Evolutionary conservation across 1,284 basidiomycete genomes (phyloP), one percentile per base, ranked within the genome.

Genomic region (Sporisorium scitamineum): DNA sequence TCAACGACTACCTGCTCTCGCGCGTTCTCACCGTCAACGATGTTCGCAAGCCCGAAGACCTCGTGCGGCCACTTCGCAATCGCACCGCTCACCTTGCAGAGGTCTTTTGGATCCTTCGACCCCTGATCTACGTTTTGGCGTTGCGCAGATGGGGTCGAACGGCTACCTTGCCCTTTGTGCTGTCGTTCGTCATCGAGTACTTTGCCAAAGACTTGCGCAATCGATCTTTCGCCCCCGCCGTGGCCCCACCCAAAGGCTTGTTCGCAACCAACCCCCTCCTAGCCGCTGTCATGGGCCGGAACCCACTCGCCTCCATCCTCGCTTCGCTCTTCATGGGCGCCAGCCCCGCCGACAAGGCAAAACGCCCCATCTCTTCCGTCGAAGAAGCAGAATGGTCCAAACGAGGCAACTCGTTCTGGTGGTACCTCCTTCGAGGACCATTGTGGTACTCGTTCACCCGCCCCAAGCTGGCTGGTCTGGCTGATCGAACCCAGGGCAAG

Each of bases 381-480:
- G 87, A 87, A 61, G 70, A 76, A 51, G 75, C 86, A 13, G 94
- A 97, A 85, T 93, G 96, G 82, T 90, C 92, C 18, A 89, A 90
- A 57, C 88, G 94, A 74, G 93, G 95, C 84, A 89, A 91, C 52
- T 91, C 92, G 72, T 89, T 97, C 66, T 86, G 92, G 32, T 93
- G 91, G 90, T 95, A 95, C 85, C 88, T 97, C 54, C 87, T 97
- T 71, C 90, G 94, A 39, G 95, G 94, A 27, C 91, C 93, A 5
- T 90, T 95, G 61, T 98, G 95, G 95, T 88, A 92, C 72, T 88
- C 89, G 4, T 95, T 91, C 87, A 96, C 95, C 37, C 26, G 64
- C 5, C 92, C 94, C 53, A 92, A 94, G 87, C 83, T 94, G 76
- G 89, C 92, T 84, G 87, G 88, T 11, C 85, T 93, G 81, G 89